These are phyloP conservation scores for Mycosphaerella arachidis DNA, from an alignment of 2,329 filamentous ascomycete genomes.

Conservation along the genomic window DNA sequence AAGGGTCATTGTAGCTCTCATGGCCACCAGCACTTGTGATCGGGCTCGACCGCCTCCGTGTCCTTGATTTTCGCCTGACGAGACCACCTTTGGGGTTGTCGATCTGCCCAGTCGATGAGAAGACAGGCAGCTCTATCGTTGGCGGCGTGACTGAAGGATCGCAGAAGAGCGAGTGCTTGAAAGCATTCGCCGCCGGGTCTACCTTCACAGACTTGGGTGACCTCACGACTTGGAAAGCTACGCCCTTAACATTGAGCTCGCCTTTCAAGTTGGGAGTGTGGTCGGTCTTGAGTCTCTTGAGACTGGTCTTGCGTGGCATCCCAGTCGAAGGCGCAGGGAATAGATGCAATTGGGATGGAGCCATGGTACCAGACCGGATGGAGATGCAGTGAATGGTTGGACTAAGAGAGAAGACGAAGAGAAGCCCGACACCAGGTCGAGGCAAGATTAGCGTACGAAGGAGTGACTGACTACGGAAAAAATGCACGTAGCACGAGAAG, in stretches of 20 bases:
- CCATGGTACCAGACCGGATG: slow-evolving; percentile 21
- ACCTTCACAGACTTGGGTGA: slow-evolving; percentile 14
- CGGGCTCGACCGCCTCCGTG: slow-evolving; percentile 19
- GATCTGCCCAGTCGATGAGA: not conserved
- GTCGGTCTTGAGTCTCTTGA: slow-evolving; percentile 11
- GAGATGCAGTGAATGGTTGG: not conserved
- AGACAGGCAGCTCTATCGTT: not conserved
- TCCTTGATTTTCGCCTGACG: slow-evolving; percentile 13
- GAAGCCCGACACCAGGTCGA: slow-evolving; percentile 8
- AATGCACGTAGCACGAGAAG: slow-evolving; percentile 2
- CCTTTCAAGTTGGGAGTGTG: slow-evolving; percentile 7
- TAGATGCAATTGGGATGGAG: slow-evolving; percentile 17
- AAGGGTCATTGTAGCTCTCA: slow-evolving; percentile 1
- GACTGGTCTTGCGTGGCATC: slow-evolving; percentile 14
- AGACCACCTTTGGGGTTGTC: slow-evolving; percentile 3
- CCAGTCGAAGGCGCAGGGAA: slow-evolving; percentile 17
- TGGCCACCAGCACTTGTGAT: not conserved
- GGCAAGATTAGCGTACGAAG: not conserved
- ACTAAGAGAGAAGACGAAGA: not conserved
- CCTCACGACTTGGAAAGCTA: slow-evolving; percentile 27
- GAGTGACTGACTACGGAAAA: slow-evolving; percentile 5
- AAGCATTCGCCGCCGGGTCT: slow-evolving; percentile 21
- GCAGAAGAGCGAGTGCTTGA: slow-evolving; percentile 31
- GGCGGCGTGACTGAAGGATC: slow-evolving; percentile 14
- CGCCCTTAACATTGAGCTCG: slow-evolving; percentile 25